Evolutionary conservation across 140 eudicot species (phyloP).

Genomic region (Anethum foeniculum): DNA sequence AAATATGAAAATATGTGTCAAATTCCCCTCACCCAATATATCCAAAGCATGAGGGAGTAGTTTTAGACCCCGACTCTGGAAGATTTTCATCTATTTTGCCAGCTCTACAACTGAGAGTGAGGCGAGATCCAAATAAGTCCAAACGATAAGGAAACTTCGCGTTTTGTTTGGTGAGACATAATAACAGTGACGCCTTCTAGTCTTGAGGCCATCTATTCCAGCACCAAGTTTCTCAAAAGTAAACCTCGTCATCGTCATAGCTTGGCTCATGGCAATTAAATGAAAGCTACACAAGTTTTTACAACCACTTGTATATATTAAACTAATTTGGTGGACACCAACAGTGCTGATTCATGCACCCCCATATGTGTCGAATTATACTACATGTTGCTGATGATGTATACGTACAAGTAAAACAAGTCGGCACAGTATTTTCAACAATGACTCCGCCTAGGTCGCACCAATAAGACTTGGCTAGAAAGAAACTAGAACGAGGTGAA

Average conservation of each 20-base stretch:
- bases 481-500: not conserved
- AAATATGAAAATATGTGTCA: no score
- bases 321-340: not conserved
- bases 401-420: not conserved
- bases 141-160: not conserved
- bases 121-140: not conserved
- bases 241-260: not conserved
- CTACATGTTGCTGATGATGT: not conserved
- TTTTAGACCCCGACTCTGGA: not conserved
- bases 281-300: not conserved
- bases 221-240: not conserved
- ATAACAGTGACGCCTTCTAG: not conserved
- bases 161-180: not conserved
- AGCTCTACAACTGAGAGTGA: not conserved
- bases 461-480: not conserved
- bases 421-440: not conserved
- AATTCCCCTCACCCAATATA: no score
- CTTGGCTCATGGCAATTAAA: slow-evolving; percentile 4
- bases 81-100: not conserved
- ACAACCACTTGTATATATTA: not conserved
- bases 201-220: not conserved
- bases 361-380: not conserved
- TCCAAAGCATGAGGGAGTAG: no score
- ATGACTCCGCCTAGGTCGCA: not conserved
- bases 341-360: not conserved